Percentiles rank a stretch among this genome's conserved stretches.
These are phyloP conservation scores for Vanilla planifolia DNA, from an alignment of 106 monocot species.

Conservation along the genomic window DNA sequence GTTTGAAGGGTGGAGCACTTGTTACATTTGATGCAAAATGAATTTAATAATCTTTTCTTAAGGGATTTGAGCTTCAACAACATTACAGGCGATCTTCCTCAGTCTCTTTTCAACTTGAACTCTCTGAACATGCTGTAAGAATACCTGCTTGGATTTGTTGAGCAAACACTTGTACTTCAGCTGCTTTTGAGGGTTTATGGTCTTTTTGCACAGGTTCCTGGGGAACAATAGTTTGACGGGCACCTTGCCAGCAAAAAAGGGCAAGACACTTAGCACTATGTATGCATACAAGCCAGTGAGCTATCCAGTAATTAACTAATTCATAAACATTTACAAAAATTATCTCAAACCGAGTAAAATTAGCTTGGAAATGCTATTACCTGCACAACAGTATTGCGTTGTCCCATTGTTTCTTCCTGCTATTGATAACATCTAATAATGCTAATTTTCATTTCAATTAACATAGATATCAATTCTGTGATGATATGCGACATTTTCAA, in stretches of 20 bases:
- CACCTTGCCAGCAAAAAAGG: conserved; percentile 48
- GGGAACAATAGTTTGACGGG: conserved; percentile 82
- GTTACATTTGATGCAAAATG: neutral
- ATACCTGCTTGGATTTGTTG: no score
- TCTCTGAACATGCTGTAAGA: conserved; percentile 52
- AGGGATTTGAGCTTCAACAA: conserved; percentile 98
- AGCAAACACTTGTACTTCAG: no score
- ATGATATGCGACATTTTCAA: neutral
- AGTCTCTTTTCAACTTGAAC: conserved; percentile 63
- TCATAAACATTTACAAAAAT: neutral
- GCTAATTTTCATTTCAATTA: no score
- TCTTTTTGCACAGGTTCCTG: conserved; percentile 53
- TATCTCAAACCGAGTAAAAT: no score
- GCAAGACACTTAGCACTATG: conserved; percentile 43
- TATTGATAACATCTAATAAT: no score
- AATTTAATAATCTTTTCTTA: neutral
- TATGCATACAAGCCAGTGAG: conserved; percentile 21
- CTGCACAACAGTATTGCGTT: neutral
- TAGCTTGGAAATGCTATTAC: no score
- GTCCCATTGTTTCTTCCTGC: neutral
- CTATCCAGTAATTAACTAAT: neutral
- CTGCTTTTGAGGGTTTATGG: neutral
- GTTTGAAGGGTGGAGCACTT: neutral
- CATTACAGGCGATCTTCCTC: conserved; percentile 59
- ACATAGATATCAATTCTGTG: no score